phyloP scores from a whole-genome alignment of 345 rosid genomes.

The Moringa oleifera region DNA sequence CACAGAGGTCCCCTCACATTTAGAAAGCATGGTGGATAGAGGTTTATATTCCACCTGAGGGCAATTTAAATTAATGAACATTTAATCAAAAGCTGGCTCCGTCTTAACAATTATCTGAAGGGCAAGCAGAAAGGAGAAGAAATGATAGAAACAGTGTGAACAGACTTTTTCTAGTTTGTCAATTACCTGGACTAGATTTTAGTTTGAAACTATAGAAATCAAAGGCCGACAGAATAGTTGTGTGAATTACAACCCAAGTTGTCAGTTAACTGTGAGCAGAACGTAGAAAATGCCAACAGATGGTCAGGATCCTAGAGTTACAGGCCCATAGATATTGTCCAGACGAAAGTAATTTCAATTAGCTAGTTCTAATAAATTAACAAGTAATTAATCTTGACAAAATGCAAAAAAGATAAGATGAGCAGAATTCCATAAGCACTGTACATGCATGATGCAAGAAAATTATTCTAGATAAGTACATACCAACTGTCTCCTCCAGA shows the following conservation, averaged over 20 bases:
- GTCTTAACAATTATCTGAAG: no score
- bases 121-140: not conserved
- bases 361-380: not conserved
- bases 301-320: no score
- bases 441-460: not conserved
- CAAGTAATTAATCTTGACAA: not conserved
- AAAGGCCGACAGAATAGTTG: no score
- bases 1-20: no score
- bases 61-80: no score
- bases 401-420: not conserved
- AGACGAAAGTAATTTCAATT: not conserved
- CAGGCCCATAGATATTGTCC: not conserved
- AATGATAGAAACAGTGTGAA: not conserved
- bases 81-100: no score
- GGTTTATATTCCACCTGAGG: no score
- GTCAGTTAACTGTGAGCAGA: no score
- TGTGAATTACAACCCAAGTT: no score
- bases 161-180: not conserved
- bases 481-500: conserved; percentile 44
- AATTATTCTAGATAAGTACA: conserved; percentile 16
- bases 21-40: no score
- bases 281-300: no score
- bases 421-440: not conserved
- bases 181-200: not conserved
- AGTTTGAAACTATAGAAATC: not conserved